These are phyloP conservation scores for Entomortierella parvispora DNA, from an alignment of 192 early-diverging fungal species.

Conservation along the genomic window DNA sequence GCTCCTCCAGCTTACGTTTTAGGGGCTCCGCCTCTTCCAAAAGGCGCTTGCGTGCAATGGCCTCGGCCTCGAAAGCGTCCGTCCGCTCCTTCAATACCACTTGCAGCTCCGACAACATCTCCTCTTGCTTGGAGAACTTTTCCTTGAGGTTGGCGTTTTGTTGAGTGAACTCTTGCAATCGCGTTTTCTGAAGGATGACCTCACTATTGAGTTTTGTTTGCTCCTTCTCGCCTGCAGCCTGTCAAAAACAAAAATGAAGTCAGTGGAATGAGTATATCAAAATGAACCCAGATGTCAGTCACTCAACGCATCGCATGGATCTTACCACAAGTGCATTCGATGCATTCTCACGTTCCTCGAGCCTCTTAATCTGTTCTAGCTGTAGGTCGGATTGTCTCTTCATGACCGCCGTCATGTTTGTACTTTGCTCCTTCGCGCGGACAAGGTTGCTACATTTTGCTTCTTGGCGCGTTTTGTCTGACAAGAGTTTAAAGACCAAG, in stretches of 20 bases:
- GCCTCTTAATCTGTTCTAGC: slow-evolving; percentile 80
- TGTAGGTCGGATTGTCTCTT: slow-evolving; percentile 85
- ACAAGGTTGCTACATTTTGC: slow-evolving; percentile 81
- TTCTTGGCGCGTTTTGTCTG: slow-evolving; percentile 87
- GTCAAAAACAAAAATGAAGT: background rate
- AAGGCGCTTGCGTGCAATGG: slow-evolving; percentile 63
- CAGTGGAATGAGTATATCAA: background rate
- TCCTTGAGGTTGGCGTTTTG: slow-evolving; percentile 72
- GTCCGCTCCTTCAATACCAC: slow-evolving; percentile 72
- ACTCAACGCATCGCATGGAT: background rate
- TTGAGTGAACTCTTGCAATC: slow-evolving; percentile 67
- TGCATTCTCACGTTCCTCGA: slow-evolving; percentile 84
- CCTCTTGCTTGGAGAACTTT: slow-evolving; percentile 61
- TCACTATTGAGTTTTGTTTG: slow-evolving; percentile 62
- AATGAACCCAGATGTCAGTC: background rate
- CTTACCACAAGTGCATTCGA: slow-evolving; percentile 74
- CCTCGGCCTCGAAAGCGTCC: slow-evolving; percentile 64
- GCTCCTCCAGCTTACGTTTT: slow-evolving; percentile 71
- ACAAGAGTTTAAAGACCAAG: slow-evolving; percentile 76
- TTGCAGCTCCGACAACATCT: slow-evolving; percentile 69
- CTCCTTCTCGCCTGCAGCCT: slow-evolving; percentile 73
- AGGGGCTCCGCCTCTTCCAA: slow-evolving; percentile 68
- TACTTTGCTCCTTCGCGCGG: slow-evolving; percentile 74
- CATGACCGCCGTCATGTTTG: slow-evolving; percentile 72
- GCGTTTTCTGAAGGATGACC: slow-evolving; percentile 61